Percentiles rank a stretch among this genome's conserved stretches.
Evolutionary conservation across 2,329 filamentous ascomycete genomes (phyloP).

Genomic region (Ophiostoma triangulosporum): DNA sequence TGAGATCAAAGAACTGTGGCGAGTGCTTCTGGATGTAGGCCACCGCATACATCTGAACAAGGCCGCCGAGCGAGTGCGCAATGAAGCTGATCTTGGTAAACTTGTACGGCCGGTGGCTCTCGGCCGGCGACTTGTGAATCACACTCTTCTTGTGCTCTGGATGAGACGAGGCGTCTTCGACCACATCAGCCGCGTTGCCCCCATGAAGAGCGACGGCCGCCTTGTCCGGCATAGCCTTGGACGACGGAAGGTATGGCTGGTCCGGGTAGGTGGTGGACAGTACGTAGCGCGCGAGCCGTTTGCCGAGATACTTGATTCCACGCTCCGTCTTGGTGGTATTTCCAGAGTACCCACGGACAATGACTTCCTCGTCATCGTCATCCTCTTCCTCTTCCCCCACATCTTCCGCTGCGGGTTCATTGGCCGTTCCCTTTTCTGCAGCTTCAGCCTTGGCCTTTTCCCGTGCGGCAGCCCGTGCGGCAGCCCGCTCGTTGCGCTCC

Average conservation of each 20-base stretch:
- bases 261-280: slow-evolving; percentile 86
- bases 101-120: slow-evolving; percentile 48
- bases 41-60: slow-evolving; percentile 86
- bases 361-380: slow-evolving; percentile 68
- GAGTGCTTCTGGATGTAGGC: slow-evolving; percentile 96
- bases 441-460: slow-evolving; percentile 10
- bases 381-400: slow-evolving; percentile 20
- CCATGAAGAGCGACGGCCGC: slow-evolving; percentile 22
- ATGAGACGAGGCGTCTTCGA: slow-evolving; percentile 8
- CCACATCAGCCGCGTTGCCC: background rate
- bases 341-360: slow-evolving; percentile 79
- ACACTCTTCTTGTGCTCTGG: slow-evolving; percentile 35
- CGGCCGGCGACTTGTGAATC: slow-evolving; percentile 27
- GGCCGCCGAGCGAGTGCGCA: slow-evolving; percentile 77
- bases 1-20: slow-evolving; percentile 74
- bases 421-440: background rate
- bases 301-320: slow-evolving; percentile 94
- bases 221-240: slow-evolving; percentile 35
- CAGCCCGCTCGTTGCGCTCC: slow-evolving; percentile 18
- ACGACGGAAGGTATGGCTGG: slow-evolving; percentile 66
- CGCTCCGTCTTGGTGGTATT: slow-evolving; percentile 86
- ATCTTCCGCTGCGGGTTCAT: slow-evolving; percentile 17
- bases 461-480: background rate
- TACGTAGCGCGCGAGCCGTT: slow-evolving; percentile 82
- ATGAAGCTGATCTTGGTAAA: slow-evolving; percentile 94